Evolutionary conservation across 306 rosid genomes (phyloP).

Genomic region (Luffa aegyptiaca): DNA sequence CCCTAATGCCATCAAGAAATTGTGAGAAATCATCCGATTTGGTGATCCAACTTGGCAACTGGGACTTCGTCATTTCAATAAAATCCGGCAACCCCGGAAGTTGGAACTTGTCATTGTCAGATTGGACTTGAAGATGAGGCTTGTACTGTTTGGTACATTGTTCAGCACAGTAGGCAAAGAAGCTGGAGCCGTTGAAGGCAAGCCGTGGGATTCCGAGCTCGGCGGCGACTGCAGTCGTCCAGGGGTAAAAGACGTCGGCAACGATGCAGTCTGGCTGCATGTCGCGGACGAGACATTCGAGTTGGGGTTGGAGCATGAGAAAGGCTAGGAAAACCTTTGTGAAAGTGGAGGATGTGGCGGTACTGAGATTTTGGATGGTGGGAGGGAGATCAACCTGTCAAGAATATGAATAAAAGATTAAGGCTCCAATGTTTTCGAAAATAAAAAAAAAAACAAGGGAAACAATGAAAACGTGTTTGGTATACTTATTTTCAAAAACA

Average conservation of each 20-base stretch:
- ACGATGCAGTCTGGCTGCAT: background rate
- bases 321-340: background rate
- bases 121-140: constrained; percentile 1
- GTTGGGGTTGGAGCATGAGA: background rate
- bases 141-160: background rate
- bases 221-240: background rate
- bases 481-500: too few species aligned
- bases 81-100: background rate
- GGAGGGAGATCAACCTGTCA: background rate
- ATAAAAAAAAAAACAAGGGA: too few species aligned
- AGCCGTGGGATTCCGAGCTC: background rate
- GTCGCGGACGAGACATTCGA: background rate
- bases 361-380: background rate
- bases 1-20: background rate
- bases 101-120: background rate
- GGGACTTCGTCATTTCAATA: background rate
- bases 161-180: background rate
- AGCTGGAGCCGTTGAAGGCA: background rate
- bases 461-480: too few species aligned
- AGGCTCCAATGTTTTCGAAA: too few species aligned
- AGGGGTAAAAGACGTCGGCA: background rate
- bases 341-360: background rate
- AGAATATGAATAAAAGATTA: background rate
- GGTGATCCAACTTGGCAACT: background rate
- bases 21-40: background rate